phyloP scores from a whole-genome alignment of 768 basidiomycete species.

The Leucosporidium yakuticum region DNA sequence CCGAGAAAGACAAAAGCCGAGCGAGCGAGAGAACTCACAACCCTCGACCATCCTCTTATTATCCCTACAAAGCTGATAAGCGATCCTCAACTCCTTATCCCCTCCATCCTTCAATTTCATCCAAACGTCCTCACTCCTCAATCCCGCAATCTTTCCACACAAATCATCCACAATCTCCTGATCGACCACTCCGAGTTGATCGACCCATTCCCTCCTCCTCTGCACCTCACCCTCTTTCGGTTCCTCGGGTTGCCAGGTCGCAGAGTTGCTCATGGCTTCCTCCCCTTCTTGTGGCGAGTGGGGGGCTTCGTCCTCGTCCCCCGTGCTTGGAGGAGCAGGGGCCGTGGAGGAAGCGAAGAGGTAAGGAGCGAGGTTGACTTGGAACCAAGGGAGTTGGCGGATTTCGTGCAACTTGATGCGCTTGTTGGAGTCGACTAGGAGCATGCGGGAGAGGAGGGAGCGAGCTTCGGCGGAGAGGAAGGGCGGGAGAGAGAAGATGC shows the following conservation, averaged over 20 bases:
- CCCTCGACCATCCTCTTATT: conserved; percentile 77
- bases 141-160: conserved; percentile 61
- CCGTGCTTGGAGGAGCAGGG: conserved; percentile 42
- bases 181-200: conserved; percentile 81
- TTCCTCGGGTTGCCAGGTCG: background rate
- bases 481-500: conserved; percentile 76
- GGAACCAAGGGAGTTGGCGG: conserved; percentile 83
- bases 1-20: background rate
- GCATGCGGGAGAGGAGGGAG: conserved; percentile 77
- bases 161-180: conserved; percentile 84
- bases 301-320: conserved; percentile 39
- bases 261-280: conserved; percentile 5
- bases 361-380: conserved; percentile 74
- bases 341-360: conserved; percentile 51
- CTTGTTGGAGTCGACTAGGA: conserved; percentile 87
- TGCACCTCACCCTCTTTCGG: background rate
- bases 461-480: conserved; percentile 72
- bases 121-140: conserved; percentile 80
- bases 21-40: conserved; percentile 53
- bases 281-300: conserved; percentile 7
- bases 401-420: conserved; percentile 92
- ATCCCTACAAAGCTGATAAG: conserved; percentile 87
- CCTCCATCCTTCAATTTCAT: conserved; percentile 66
- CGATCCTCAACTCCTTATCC: conserved; percentile 91
- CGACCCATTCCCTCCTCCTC: conserved; percentile 41